A percentile compares a stretch with the other conserved stretches of the same genome.
These are phyloP conservation scores for Pleurotus platypus DNA, from an alignment of 768 basidiomycete species.

Conservation along the genomic window DNA sequence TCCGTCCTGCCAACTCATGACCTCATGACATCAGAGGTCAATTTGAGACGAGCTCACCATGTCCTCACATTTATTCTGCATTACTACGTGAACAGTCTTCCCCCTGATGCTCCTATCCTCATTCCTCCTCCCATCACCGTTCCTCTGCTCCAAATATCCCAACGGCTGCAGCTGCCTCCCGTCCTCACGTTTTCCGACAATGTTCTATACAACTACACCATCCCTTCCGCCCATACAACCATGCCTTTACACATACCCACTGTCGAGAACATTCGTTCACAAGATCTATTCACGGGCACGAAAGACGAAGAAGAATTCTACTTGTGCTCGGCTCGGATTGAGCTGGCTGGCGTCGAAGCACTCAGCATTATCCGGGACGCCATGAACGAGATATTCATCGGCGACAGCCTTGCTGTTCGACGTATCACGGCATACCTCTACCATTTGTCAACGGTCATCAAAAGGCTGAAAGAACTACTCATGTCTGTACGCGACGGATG, in stretches of 20 bases:
- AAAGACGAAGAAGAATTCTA: constrained; percentile 86
- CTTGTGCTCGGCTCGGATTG: constrained; percentile 80
- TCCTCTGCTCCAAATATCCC: constrained; percentile 71
- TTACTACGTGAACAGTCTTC: constrained; percentile 71
- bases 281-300: constrained; percentile 74
- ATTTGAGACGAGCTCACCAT: constrained; percentile 68
- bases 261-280: constrained; percentile 58
- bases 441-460: constrained; percentile 61
- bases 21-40: constrained; percentile 46
- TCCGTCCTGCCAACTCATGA: constrained; percentile 44
- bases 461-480: constrained; percentile 58
- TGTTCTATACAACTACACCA: constrained; percentile 84
- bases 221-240: constrained; percentile 26
- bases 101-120: constrained; percentile 42
- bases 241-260: constrained; percentile 36
- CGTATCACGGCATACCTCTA: constrained; percentile 65
- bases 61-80: constrained; percentile 74
- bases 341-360: constrained; percentile 79
- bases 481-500: constrained; percentile 65
- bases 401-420: constrained; percentile 58
- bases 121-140: constrained; percentile 72
- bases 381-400: constrained; percentile 87
- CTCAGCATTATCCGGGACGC: constrained; percentile 82
- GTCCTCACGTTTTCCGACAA: constrained; percentile 89
- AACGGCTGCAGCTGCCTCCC: constrained; percentile 76